Evolutionary conservation across 1,284 basidiomycete species (phyloP).

Genomic region (Spongiforma sp.): DNA sequence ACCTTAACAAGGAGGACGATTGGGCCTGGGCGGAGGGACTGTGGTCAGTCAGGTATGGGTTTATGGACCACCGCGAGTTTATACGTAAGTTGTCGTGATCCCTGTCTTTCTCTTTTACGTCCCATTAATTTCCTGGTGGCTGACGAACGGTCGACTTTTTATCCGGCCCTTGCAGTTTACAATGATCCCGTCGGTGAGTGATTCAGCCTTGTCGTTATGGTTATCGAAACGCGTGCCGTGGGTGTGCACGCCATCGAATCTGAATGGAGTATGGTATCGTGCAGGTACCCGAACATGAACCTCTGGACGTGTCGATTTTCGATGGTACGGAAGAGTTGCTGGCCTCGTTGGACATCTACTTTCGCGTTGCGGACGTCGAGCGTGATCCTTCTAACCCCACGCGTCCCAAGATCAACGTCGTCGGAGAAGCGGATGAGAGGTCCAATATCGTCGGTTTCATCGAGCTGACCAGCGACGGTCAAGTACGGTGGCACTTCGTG

Average conservation of each 20-base stretch:
- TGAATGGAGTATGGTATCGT: background rate
- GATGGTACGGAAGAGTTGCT: slow-evolving; percentile 56
- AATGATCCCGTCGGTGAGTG: slow-evolving; percentile 51
- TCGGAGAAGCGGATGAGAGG: slow-evolving; percentile 52
- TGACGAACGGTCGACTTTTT: slow-evolving; percentile 12
- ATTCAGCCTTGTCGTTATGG: background rate
- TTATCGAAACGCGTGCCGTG: background rate
- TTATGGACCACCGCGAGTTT: slow-evolving; percentile 69
- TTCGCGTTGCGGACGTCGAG: slow-evolving; percentile 48
- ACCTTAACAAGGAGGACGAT: slow-evolving; percentile 49
- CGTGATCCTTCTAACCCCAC: slow-evolving; percentile 53
- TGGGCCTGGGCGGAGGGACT: slow-evolving; percentile 68
- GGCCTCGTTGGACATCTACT: slow-evolving; percentile 50
- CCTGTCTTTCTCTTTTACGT: slow-evolving; percentile 13
- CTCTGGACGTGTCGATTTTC: slow-evolving; percentile 53
- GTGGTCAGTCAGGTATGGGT: slow-evolving; percentile 69
- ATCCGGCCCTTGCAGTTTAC: slow-evolving; percentile 45
- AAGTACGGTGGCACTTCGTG: slow-evolving; percentile 70
- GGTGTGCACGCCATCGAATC: background rate
- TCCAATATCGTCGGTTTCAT: slow-evolving; percentile 58
- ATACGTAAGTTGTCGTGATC: slow-evolving; percentile 58
- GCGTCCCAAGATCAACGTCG: slow-evolving; percentile 58
- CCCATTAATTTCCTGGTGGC: background rate
- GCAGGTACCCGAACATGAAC: slow-evolving; percentile 36
- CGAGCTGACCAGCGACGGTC: slow-evolving; percentile 58